Evolutionary conservation across 2,329 filamentous ascomycete genomes (phyloP), one percentile per base, ranked within the genome.

Genomic region (Didymella sp.): DNA sequence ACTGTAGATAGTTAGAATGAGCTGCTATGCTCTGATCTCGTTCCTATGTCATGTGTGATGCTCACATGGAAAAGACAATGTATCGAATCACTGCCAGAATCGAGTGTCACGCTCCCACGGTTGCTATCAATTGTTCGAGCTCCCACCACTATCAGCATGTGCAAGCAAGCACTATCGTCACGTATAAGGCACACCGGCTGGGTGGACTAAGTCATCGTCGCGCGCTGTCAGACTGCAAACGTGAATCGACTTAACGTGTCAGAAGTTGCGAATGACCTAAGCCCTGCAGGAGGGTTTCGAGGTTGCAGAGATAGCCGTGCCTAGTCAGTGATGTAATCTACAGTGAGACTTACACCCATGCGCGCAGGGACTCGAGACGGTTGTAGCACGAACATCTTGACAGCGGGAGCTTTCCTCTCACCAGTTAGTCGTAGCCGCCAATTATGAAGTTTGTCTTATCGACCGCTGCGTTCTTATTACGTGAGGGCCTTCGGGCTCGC

Each of bases 361-460:
- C 33, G 33, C 17, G 33, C 17, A 37, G 17, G 11, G 17, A 38
- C 17, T 22, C 12, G 35, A 22, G 19, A 38, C 17, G 35, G 12
- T 21, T 15, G 33, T 17, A 21, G 17, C 9, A 13, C 35, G 19
- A 11, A 15, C 35, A 30, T 13, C 17, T 31, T 30, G 27, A 37
- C 22, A 38, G 15, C 51, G 45, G 44, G n/a, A 38, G 27, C 51
- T 40, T 49, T 31, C 24, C 51, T 48, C 17, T 7, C 37, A 50
- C 25, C 28, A 46, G 53, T 30, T 51, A 51, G 47, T 37, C 8
- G 24, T 9, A 19, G 17, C n/a, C 8, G 53, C 21, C 22, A 28
- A 56, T 51, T 33, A 25, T 21, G 22, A 24, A 37, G 13, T n/a
- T 8, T 24, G 27, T 33, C n/a, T 27, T 38, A 27, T 13, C 15